Percentiles rank a stretch among this genome's conserved stretches.
phyloP scores from a whole-genome alignment of 495 filamentous ascomycete genomes.

The Bryoglossum gracile region DNA sequence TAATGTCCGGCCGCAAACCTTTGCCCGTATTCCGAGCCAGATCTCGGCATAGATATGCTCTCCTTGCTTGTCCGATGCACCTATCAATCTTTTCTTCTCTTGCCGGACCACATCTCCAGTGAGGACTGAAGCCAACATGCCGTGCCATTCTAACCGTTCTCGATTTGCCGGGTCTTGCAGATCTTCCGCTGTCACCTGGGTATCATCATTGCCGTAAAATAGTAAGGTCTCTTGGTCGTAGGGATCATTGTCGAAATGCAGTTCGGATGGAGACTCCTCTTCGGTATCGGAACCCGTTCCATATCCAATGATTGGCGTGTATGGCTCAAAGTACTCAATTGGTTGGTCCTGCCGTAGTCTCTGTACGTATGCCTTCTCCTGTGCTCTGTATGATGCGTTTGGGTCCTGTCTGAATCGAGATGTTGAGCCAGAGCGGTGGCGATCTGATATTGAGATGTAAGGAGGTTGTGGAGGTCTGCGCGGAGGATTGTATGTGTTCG shows the following conservation, averaged over 20 bases:
- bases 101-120: slow-evolving; percentile 96
- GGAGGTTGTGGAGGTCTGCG: slow-evolving; percentile 49
- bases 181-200: slow-evolving; percentile 82
- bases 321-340: slow-evolving; percentile 65
- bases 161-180: slow-evolving; percentile 80
- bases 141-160: slow-evolving; percentile 94
- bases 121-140: slow-evolving; percentile 90
- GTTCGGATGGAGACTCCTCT: slow-evolving; percentile 78
- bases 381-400: slow-evolving; percentile 74
- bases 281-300: slow-evolving; percentile 81
- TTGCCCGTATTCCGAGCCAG: slow-evolving; percentile 82
- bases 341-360: slow-evolving; percentile 56
- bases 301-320: slow-evolving; percentile 54
- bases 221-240: slow-evolving; percentile 92
- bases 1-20: slow-evolving; percentile 72
- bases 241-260: slow-evolving; percentile 69
- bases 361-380: slow-evolving; percentile 76
- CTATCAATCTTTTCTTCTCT: slow-evolving; percentile 91
- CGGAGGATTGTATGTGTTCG: slow-evolving; percentile 67
- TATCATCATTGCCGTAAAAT: slow-evolving; percentile 79
- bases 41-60: slow-evolving; percentile 73
- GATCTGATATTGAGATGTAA: slow-evolving; percentile 28
- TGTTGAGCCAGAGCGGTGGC: slow-evolving; percentile 44
- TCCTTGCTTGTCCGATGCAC: slow-evolving; percentile 64
- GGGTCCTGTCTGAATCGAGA: slow-evolving; percentile 53